Conservation (phyloP, 805 yeast genomes). For the Vanderwaltozyma polyspora region DNA sequence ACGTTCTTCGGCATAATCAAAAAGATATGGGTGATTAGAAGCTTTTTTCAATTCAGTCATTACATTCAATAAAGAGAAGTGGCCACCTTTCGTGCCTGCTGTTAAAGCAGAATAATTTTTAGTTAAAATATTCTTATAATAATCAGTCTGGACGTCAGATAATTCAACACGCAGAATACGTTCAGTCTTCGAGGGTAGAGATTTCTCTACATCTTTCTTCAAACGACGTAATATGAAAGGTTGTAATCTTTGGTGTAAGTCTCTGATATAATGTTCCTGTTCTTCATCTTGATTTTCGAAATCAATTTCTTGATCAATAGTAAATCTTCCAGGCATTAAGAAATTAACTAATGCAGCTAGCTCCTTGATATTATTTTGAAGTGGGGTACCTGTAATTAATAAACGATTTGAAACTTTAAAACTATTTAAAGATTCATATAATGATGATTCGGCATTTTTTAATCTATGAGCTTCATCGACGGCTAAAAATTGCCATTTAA, state of each 20-base stretch:
- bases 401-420: slow-evolving; percentile 78
- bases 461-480: slow-evolving; percentile 98
- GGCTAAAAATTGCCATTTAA: slow-evolving; percentile 93
- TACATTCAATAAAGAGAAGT: slow-evolving; percentile 74
- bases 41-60: slow-evolving; percentile 97
- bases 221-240: slow-evolving; percentile 89
- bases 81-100: slow-evolving; percentile 68
- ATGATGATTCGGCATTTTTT: slow-evolving; percentile 85
- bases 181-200: slow-evolving; percentile 91
- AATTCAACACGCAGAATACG: slow-evolving; percentile 90
- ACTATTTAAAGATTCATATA: slow-evolving; percentile 76
- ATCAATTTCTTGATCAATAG: slow-evolving; percentile 89
- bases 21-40: slow-evolving; percentile 90
- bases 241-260: slow-evolving; percentile 71
- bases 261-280: slow-evolving; percentile 82
- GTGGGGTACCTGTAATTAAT: slow-evolving; percentile 94
- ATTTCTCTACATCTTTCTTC: slow-evolving; percentile 95
- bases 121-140: slow-evolving; percentile 86
- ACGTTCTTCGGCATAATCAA: slow-evolving; percentile 83
- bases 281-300: slow-evolving; percentile 79
- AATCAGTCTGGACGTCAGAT: slow-evolving; percentile 89
- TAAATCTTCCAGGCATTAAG: slow-evolving; percentile 88
- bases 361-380: slow-evolving; percentile 91
- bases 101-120: slow-evolving; percentile 86
- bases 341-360: slow-evolving; percentile 90